These are phyloP conservation scores for Knufia fluminis DNA, from an alignment of 2,329 filamentous ascomycete genomes.

Conservation along the genomic window DNA sequence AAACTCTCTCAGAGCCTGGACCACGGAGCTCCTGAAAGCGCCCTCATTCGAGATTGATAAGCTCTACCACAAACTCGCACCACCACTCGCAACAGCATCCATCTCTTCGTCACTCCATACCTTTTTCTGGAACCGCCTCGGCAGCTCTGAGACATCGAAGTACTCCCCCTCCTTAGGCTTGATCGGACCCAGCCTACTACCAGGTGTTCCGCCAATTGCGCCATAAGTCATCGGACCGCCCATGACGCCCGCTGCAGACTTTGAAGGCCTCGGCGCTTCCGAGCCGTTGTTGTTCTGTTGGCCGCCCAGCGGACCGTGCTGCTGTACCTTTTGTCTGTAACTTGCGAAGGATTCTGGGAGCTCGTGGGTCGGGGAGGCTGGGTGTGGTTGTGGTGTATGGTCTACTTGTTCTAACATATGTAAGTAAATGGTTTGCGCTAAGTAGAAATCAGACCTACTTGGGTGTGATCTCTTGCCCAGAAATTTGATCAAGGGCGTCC, in stretches of 20 bases:
- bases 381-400: conserved; percentile 53
- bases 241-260: conserved; percentile 10
- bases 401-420: conserved; percentile 32
- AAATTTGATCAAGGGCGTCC: conserved; percentile 43
- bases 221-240: conserved; percentile 27
- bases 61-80: conserved; percentile 55
- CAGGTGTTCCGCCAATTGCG: conserved; percentile 52
- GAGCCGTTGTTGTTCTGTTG: conserved; percentile 19
- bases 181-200: conserved; percentile 63
- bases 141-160: conserved; percentile 86
- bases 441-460: conserved; percentile 26
- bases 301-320: conserved; percentile 50
- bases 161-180: conserved; percentile 61
- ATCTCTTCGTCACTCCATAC: conserved; percentile 76
- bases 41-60: too few relatives aligned
- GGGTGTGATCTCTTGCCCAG: conserved; percentile 39
- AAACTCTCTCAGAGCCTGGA: too few relatives aligned
- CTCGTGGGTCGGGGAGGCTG: conserved; percentile 45
- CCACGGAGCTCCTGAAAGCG: too few relatives aligned
- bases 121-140: conserved; percentile 67
- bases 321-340: conserved; percentile 55
- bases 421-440: conserved; percentile 8
- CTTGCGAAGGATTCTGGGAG: conserved; percentile 54
- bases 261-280: conserved; percentile 18
- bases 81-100: conserved; percentile 88